phyloP scores from a whole-genome alignment of 352 stramenopile species.

The Albugo laibachii region DNA sequence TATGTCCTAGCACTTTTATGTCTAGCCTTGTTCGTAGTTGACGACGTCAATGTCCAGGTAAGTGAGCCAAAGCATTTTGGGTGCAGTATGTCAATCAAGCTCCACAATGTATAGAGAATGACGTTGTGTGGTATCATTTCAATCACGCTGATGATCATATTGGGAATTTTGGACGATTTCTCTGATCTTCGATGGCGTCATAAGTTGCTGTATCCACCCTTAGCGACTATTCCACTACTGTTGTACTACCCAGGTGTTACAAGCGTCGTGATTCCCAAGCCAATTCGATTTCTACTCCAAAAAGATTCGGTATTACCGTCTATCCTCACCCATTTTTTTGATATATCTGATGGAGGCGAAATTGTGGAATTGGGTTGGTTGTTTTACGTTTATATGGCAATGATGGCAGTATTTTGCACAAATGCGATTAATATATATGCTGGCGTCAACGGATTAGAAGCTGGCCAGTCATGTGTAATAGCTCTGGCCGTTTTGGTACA shows the following conservation, averaged over 20 bases:
- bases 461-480: slow-evolving; percentile 86
- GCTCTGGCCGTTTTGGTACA: slow-evolving; percentile 87
- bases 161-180: slow-evolving; percentile 91
- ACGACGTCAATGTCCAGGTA: slow-evolving; percentile 39
- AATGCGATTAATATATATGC: slow-evolving; percentile 99
- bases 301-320: slow-evolving; percentile 33
- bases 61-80: neutral
- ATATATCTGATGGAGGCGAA: slow-evolving; percentile 51
- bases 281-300: slow-evolving; percentile 44
- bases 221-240: slow-evolving; percentile 93
- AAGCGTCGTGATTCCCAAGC: slow-evolving; percentile 85
- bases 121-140: slow-evolving; percentile 67
- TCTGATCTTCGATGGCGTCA: slow-evolving; percentile 90
- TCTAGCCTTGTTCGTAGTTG: slow-evolving; percentile 43
- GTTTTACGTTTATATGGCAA: slow-evolving; percentile 97
- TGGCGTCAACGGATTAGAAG: slow-evolving; percentile 97
- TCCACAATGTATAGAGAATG: slow-evolving; percentile 18
- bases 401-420: slow-evolving; percentile 98
- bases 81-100: neutral
- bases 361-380: slow-evolving; percentile 85
- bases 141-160: slow-evolving; percentile 82
- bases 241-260: slow-evolving; percentile 93
- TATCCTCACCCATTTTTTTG: slow-evolving; percentile 39
- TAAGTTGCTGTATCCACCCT: slow-evolving; percentile 92
- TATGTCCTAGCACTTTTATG: slow-evolving; percentile 62